Conservation (phyloP, 495 filamentous ascomycete species). For the Durotheca rogersii region DNA sequence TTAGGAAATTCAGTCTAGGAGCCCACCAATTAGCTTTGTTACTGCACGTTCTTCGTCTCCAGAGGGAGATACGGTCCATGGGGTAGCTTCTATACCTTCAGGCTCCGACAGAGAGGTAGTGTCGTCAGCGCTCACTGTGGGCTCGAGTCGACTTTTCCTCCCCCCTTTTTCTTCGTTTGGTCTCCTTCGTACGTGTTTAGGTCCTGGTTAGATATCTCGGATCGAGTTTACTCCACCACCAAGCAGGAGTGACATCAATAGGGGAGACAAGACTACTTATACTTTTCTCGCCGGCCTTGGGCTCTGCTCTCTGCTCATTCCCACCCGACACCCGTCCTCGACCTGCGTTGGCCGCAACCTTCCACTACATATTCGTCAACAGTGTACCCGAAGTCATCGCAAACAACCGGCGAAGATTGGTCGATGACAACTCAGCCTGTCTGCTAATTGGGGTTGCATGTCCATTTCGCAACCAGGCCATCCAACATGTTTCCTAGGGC, state of each 20-base stretch:
- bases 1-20: constrained; percentile 5
- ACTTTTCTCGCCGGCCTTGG: constrained; percentile 25
- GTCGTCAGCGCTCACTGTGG: constrained; percentile 13
- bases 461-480: constrained; percentile 37
- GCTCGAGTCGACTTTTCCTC: background rate
- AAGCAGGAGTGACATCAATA: constrained; percentile 21
- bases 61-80: constrained; percentile 9
- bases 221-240: constrained; percentile 19
- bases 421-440: constrained; percentile 37
- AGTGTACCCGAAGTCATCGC: constrained; percentile 32
- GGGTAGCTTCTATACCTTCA: constrained; percentile 18
- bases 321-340: constrained; percentile 25
- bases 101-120: constrained; percentile 6
- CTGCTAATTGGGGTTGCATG: constrained; percentile 42
- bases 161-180: constrained; percentile 3
- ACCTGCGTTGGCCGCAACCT: constrained; percentile 31
- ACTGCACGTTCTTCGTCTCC: constrained; percentile 8
- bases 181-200: too few species aligned
- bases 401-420: constrained; percentile 32
- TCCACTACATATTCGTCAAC: constrained; percentile 34
- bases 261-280: constrained; percentile 27
- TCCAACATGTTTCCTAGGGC: constrained; percentile 36
- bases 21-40: constrained; percentile 24
- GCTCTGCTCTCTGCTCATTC: constrained; percentile 3
- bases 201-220: constrained; percentile 11